A percentile compares a stretch with the other conserved stretches of the same genome.
Conservation (phyloP, 2,329 filamentous ascomycete genomes). For the Trichoderma asperellum region DNA sequence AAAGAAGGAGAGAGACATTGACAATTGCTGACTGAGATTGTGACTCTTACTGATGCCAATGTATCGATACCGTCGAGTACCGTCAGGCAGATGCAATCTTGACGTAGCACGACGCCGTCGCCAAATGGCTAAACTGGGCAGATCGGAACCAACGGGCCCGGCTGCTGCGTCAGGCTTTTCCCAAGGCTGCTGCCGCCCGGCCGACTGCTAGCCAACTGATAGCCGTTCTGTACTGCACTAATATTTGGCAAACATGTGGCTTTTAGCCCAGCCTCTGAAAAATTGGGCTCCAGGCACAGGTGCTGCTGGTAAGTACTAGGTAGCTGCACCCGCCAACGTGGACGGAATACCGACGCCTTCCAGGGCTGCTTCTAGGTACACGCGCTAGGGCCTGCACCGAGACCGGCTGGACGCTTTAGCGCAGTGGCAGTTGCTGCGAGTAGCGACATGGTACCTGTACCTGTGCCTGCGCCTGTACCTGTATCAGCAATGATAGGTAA, state of each 20-base stretch:
- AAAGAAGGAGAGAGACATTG: not conserved
- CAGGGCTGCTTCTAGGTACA: not conserved
- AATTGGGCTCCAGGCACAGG: not conserved
- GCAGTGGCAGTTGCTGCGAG: not conserved
- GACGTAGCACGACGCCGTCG: not conserved
- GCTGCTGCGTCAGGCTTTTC: constrained; percentile 21
- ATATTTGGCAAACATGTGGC: not conserved
- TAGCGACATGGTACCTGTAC: not conserved
- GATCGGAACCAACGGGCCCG: not conserved
- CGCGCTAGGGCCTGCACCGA: not conserved
- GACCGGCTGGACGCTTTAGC: not conserved
- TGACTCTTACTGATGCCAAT: not conserved
- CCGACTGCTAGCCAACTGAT: not conserved
- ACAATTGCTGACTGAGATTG: not conserved
- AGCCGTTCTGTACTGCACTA: not conserved
- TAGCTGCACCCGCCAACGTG: not conserved
- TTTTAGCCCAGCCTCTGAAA: not conserved
- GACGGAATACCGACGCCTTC: not conserved
- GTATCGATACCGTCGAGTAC: not conserved
- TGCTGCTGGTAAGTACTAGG: not conserved
- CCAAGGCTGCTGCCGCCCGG: constrained; percentile 7
- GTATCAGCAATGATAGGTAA: no score
- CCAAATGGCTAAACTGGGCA: not conserved
- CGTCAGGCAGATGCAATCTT: constrained; percentile 2
- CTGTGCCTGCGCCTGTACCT: not conserved